phyloP scores from a whole-genome alignment of 306 rosid species.

The Cucurbita moschata region DNA sequence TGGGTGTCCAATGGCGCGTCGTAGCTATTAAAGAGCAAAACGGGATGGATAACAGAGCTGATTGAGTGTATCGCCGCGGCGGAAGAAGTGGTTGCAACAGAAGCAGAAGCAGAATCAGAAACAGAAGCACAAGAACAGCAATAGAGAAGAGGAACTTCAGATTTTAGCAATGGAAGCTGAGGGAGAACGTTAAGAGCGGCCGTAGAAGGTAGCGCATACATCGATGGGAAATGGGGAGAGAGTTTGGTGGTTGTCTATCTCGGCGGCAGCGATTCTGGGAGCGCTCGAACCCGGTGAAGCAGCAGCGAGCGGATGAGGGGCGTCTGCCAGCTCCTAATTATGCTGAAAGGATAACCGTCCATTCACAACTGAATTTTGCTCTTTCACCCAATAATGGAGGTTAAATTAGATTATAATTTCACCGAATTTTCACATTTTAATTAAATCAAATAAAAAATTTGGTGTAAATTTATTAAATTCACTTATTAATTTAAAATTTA shows the following conservation, averaged over 20 bases:
- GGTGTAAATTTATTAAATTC: too few species aligned
- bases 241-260: background rate
- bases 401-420: too few species aligned
- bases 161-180: conserved; percentile 15
- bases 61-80: conserved; percentile 10
- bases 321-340: background rate
- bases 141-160: conserved; percentile 14
- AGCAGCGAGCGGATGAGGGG: background rate
- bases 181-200: conserved; percentile 26
- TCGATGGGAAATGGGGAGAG: conserved; percentile 21
- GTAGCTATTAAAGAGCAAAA: conserved; percentile 38
- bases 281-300: background rate
- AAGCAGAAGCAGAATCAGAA: background rate
- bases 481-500: too few species aligned
- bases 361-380: background rate
- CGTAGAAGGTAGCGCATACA: conserved; percentile 44
- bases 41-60: conserved; percentile 35
- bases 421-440: too few species aligned
- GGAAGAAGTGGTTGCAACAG: background rate
- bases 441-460: too few species aligned
- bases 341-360: background rate
- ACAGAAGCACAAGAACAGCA: conserved; percentile 14
- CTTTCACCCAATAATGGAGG: background rate
- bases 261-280: background rate
- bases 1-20: conserved; percentile 54